phyloP scores from a whole-genome alignment of 257 asterid species.

The Ehretia macrophylla region DNA sequence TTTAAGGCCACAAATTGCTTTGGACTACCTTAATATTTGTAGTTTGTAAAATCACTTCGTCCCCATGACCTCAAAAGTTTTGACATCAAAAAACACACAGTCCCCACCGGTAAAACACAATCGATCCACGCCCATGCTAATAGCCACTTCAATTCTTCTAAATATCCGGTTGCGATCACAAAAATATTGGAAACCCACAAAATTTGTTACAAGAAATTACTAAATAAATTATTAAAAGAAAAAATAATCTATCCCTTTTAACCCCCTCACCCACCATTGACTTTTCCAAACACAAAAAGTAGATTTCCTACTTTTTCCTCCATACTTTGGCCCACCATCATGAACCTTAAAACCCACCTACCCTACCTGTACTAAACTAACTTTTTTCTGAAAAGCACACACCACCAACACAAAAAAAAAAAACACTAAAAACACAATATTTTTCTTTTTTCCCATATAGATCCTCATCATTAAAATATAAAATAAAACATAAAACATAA shows the following conservation, averaged over 20 bases:
- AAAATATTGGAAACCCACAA: background rate
- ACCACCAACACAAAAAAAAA: conserved; percentile 3
- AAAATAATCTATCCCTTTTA: too few relatives aligned
- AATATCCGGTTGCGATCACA: too few relatives aligned
- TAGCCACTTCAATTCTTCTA: too few relatives aligned
- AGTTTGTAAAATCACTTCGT: too few relatives aligned
- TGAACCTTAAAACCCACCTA: background rate
- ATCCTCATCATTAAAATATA: background rate
- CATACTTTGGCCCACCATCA: background rate
- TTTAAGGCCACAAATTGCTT: too few relatives aligned
- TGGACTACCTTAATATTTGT: too few relatives aligned
- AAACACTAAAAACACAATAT: background rate
- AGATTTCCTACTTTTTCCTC: conserved; percentile 1
- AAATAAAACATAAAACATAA: background rate
- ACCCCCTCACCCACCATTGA: too few relatives aligned
- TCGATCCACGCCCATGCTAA: too few relatives aligned
- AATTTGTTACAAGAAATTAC: background rate
- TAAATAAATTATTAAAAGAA: background rate
- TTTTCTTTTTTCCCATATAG: too few relatives aligned
- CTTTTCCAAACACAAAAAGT: conserved; percentile 2
- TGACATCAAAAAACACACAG: too few relatives aligned
- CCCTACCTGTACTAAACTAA: background rate
- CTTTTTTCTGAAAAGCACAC: background rate
- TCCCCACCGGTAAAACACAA: too few relatives aligned
- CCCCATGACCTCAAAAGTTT: too few relatives aligned